Evolutionary conservation across 1,284 basidiomycete genomes (phyloP), one percentile per base, ranked within the genome.

Genomic region (Phellopilus nigrolimitatus): DNA sequence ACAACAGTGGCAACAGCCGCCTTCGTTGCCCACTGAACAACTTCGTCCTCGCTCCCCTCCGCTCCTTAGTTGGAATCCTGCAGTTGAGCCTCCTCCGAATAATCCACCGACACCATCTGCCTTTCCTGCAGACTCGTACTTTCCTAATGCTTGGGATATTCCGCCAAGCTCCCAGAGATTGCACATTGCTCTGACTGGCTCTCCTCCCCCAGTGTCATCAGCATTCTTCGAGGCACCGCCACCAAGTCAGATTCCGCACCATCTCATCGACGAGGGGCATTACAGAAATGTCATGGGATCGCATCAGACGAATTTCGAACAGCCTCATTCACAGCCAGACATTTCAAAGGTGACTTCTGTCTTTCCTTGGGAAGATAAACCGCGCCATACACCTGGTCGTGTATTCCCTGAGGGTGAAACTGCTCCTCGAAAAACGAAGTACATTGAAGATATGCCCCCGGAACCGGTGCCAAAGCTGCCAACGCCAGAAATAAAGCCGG

Each of bases 301-400:
- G 74, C 38, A 62, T 31, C 57, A 62, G 51, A 24, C 42, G n/a
- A 22, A 27, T 12, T 34, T 27, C 19, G 47, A 54, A 5, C 30
- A 41, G 8, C 25, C 43, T 13, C 52, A 55, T 15, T 40, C 39
- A 12, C 75, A 72, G 50, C 91, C 94, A 1, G 86, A 95, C 63
- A 76, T 72, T 13, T 69, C 67, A 24, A 88, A 88, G 60, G 79
- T 95, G 24, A 84, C 84, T 58, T 71, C 78, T 21, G 74, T 97
- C n/a, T 97, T 98, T 65, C 94, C 95, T 6, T 98, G 95, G 95
- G 95, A 98, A 65, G 76, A 80, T 51, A 78, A 76, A 52, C 78
- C 77, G 3, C 79, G 87, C 41, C 73, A 75, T 38, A 62, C 73
- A 51, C 83, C 90, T 6, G 74, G 76, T 13, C 80, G 91, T 47